phyloP scores from a whole-genome alignment of 139 green algal genomes.

The Mychonastes homosphaera region DNA sequence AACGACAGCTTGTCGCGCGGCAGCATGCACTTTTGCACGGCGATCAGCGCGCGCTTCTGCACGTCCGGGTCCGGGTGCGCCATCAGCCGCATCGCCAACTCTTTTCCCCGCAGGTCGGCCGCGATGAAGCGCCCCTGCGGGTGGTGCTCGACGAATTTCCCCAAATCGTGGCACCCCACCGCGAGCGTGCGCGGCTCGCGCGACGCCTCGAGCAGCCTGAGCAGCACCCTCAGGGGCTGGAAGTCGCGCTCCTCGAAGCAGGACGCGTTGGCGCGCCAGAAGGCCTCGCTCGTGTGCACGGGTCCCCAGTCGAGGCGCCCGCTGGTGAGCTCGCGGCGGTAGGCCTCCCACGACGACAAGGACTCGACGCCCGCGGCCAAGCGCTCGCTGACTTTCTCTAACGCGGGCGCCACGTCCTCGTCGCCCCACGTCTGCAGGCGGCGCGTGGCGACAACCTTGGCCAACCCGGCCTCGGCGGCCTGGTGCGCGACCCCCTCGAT shows the following conservation, averaged over 20 bases:
- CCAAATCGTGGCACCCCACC: conserved; percentile 83
- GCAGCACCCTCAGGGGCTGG: conserved; percentile 76
- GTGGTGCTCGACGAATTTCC: conserved; percentile 76
- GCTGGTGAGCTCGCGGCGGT: conserved; percentile 44
- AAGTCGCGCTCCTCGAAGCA: conserved; percentile 89
- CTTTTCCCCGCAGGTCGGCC: conserved; percentile 81
- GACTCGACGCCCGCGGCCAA: conserved; percentile 57
- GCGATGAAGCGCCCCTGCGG: conserved; percentile 63
- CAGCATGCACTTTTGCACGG: conserved; percentile 90
- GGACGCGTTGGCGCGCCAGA: conserved; percentile 69
- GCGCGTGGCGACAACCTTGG: conserved; percentile 54
- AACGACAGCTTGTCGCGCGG: conserved; percentile 61
- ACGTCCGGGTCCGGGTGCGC: conserved; percentile 79
- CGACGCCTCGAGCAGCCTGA: conserved; percentile 75
- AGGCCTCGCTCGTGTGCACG: conserved; percentile 68
- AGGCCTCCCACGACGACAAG: conserved; percentile 71
- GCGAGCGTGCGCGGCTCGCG: conserved; percentile 55
- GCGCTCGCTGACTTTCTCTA: conserved; percentile 67
- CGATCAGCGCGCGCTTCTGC: conserved; percentile 83
- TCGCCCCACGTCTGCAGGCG: conserved; percentile 72
- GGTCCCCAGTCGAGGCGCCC: conserved; percentile 76
- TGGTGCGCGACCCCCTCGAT: background rate
- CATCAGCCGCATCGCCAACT: conserved; percentile 89
- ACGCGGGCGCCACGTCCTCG: conserved; percentile 69
- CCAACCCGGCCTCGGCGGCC: conserved; percentile 56